Evolutionary conservation across 1,139 yeast species (phyloP), one percentile per base, ranked within the genome.

Genomic region (Williopsis jadinii): DNA sequence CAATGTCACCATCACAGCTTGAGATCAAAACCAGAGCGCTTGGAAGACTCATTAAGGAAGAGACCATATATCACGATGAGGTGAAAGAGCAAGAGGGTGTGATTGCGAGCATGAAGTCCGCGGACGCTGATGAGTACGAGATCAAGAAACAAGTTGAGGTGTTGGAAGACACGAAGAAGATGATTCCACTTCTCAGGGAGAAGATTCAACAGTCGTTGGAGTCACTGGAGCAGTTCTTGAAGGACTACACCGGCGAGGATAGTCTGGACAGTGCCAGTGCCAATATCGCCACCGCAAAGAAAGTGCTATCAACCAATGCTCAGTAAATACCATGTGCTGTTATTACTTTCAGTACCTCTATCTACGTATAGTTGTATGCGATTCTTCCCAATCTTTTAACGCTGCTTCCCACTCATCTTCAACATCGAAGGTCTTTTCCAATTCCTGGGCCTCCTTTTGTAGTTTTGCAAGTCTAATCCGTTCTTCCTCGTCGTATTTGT

Each of bases 21-120:
- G 85, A 84, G 53, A 86, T 88, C 62, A 87, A 87, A 56, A 71
- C 76, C 39, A 77, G 75, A 49, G 94, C 96, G 3, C 68, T 88
- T 41, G 74, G 75, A 49, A 71, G 96, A 47, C 70, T 90, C 32
- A 55, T 83, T 41, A 86, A 86, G 53, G 97, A 88, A 58, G 80
- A 82, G 51, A 58, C 58, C 12, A 67, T 79, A 35, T 88, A 87
- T 59, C 66, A 71, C 39, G 68, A 73, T 45, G 96, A 88, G 56
- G 70, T 77, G 30, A 61, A 61, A 12, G 87, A 84, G 42, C 87
- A 84, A 51, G 70, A 73, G 36, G 59, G 61, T n/a, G 67, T 64
- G 43, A 73, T 80, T 11, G 73, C 70, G 39, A 47, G 64, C 14
- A 46, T 71, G 48, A 60, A 64, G 37, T 49, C 60, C 1, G 55